These are phyloP conservation scores for Colletotrichum zoysiae DNA, from an alignment of 2,329 filamentous ascomycete genomes.

Conservation along the genomic window DNA sequence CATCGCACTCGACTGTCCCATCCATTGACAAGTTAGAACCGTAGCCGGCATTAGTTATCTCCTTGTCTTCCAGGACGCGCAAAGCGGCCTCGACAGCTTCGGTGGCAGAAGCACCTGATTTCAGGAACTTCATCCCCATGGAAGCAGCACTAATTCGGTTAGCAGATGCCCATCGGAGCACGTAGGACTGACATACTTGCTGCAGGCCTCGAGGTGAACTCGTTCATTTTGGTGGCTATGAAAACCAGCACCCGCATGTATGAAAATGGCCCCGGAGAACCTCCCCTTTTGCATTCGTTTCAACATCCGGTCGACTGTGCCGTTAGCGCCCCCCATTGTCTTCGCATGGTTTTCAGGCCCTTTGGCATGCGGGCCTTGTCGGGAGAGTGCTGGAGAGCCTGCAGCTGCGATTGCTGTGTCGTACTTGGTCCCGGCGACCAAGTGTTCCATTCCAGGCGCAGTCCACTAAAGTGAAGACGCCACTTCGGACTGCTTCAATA, in stretches of 20 bases:
- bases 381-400: not conserved
- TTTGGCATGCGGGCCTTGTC: not conserved
- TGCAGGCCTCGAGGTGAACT: constrained; percentile 87
- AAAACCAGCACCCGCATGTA: constrained; percentile 95
- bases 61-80: constrained; percentile 88
- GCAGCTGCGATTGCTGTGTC: constrained; percentile 6
- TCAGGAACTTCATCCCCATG: constrained; percentile 84
- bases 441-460: constrained; percentile 30
- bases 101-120: constrained; percentile 81
- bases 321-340: constrained; percentile 52
- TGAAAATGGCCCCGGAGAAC: constrained; percentile 81
- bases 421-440: constrained; percentile 2
- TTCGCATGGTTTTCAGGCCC: not conserved
- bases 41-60: constrained; percentile 96
- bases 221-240: constrained; percentile 90
- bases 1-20: constrained; percentile 93
- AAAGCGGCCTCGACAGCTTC: constrained; percentile 93
- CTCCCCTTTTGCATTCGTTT: constrained; percentile 52
- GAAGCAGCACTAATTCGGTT: constrained; percentile 77
- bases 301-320: constrained; percentile 56
- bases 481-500: not conserved
- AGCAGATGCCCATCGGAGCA: not conserved
- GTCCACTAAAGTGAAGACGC: not conserved
- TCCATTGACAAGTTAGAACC: constrained; percentile 95
- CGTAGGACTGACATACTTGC: constrained; percentile 73